A percentile compares a stretch with the other conserved stretches of the same genome.
These are phyloP conservation scores for Rossbeevera mucosa DNA, from an alignment of 768 basidiomycete genomes.

Conservation along the genomic window DNA sequence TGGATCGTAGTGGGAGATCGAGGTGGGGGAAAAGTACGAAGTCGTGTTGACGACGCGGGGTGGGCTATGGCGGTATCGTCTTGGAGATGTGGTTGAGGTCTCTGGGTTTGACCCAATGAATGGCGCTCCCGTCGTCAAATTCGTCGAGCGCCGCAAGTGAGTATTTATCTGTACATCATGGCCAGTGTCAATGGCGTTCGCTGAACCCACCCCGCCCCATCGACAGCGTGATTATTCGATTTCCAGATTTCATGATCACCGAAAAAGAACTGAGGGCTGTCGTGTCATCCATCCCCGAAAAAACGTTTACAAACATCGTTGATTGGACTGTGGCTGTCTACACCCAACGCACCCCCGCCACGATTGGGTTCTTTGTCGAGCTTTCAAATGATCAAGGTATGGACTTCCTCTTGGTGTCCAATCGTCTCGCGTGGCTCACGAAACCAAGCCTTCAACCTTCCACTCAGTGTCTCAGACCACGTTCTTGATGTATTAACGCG, in stretches of 20 bases:
- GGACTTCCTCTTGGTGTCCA: background rate
- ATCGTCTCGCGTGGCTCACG: background rate
- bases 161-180: too few species aligned
- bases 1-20: slow-evolving; percentile 14
- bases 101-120: slow-evolving; percentile 15
- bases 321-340: slow-evolving; percentile 16
- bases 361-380: slow-evolving; percentile 17
- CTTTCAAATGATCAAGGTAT: slow-evolving; percentile 4
- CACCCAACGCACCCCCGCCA: slow-evolving; percentile 2
- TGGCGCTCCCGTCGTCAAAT: slow-evolving; percentile 18
- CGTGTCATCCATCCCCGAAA: background rate
- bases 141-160: slow-evolving; percentile 14
- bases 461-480: background rate
- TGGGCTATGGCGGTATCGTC: slow-evolving; percentile 22
- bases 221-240: slow-evolving; percentile 6
- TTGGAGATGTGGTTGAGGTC: slow-evolving; percentile 20
- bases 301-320: background rate
- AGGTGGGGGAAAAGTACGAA: slow-evolving; percentile 15
- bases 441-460: background rate
- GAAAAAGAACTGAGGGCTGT: slow-evolving; percentile 10
- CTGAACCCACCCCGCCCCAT: background rate
- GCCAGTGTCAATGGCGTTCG: too few species aligned
- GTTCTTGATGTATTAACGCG: slow-evolving; percentile 9
- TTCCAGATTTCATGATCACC: slow-evolving; percentile 10
- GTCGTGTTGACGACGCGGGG: slow-evolving; percentile 15